Conservation (phyloP, 805 yeast species). For the Wickerhamiella sorbophila region DNA sequence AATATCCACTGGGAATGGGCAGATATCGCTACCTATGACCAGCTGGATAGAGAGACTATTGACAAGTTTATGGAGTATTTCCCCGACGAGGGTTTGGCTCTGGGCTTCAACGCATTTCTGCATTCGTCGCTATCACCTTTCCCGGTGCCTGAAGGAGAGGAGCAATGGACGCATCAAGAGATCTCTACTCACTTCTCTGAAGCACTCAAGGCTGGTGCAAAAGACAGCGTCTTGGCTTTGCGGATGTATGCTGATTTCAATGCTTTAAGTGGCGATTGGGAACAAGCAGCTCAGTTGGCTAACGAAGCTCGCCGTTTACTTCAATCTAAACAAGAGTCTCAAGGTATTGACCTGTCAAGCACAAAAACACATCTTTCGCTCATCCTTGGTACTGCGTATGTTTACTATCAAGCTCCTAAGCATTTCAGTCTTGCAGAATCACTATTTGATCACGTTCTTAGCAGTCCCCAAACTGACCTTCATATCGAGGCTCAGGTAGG, state of each 20-base stretch:
- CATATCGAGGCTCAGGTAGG: slow-evolving; percentile 55
- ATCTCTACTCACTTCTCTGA: slow-evolving; percentile 36
- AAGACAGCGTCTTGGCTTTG: slow-evolving; percentile 41
- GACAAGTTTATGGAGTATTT: slow-evolving; percentile 7
- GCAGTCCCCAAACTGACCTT: slow-evolving; percentile 22
- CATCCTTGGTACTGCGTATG: slow-evolving; percentile 58
- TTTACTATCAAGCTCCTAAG: slow-evolving; percentile 82
- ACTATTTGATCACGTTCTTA: slow-evolving; percentile 50
- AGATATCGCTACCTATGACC: slow-evolving; percentile 39
- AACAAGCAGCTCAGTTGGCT: slow-evolving; percentile 44
- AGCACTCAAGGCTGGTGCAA: slow-evolving; percentile 30
- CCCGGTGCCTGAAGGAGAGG: slow-evolving; percentile 4
- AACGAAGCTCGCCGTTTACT: slow-evolving; percentile 43
- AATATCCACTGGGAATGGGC: slow-evolving; percentile 31
- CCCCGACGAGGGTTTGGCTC: slow-evolving; percentile 7
- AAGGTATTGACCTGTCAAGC: slow-evolving; percentile 36
- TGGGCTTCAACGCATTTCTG: slow-evolving; percentile 5
- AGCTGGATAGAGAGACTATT: slow-evolving; percentile 27
- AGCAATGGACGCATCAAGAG: slow-evolving; percentile 30
- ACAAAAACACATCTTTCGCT: slow-evolving; percentile 48
- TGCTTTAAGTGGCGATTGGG: slow-evolving; percentile 47
- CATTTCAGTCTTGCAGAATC: slow-evolving; percentile 62
- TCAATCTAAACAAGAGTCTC: slow-evolving; percentile 27
- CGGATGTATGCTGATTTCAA: slow-evolving; percentile 51
- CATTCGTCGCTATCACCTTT: slow-evolving; percentile 6